A percentile compares a stretch with the other conserved stretches of the same genome.
phyloP scores from a whole-genome alignment of 805 yeast genomes.

The Yamadazyma akitaensis region DNA sequence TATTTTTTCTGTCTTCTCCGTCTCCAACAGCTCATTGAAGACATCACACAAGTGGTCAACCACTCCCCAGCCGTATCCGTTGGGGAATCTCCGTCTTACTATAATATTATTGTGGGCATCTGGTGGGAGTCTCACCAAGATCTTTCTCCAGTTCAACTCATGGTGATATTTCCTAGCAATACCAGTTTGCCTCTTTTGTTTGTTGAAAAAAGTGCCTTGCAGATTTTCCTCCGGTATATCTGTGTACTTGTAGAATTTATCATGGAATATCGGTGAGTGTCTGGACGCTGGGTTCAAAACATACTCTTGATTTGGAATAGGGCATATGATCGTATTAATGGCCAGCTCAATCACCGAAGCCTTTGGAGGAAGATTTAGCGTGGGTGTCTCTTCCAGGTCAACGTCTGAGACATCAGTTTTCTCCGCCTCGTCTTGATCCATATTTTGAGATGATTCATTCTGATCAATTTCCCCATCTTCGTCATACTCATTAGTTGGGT shows the following conservation, averaged over 20 bases:
- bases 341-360: constrained; percentile 44
- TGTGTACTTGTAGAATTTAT: constrained; percentile 34
- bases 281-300: constrained; percentile 33
- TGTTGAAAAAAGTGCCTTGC: constrained; percentile 18
- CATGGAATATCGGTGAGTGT: constrained; percentile 40
- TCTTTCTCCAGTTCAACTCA: constrained; percentile 42
- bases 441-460: constrained; percentile 6
- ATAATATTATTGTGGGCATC: constrained; percentile 46
- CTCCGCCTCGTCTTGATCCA: constrained; percentile 14
- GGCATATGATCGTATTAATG: constrained; percentile 36
- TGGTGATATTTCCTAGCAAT: constrained; percentile 42
- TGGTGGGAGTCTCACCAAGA: constrained; percentile 41
- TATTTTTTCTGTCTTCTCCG: not conserved
- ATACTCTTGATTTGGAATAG: constrained; percentile 33
- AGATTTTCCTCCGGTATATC: constrained; percentile 21
- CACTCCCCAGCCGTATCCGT: constrained; percentile 49
- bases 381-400: constrained; percentile 12
- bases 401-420: constrained; percentile 9
- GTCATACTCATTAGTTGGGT: constrained; percentile 6
- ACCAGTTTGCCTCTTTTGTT: constrained; percentile 35
- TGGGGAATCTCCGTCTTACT: constrained; percentile 41
- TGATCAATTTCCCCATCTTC: constrained; percentile 12
- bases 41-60: constrained; percentile 36
- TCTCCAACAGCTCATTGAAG: constrained; percentile 8
- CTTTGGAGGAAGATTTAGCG: constrained; percentile 42